Percentiles rank a stretch among this genome's conserved stretches.
These are phyloP conservation scores for Rhododendron ovatum DNA, from an alignment of 148 eudicot species.

Conservation along the genomic window DNA sequence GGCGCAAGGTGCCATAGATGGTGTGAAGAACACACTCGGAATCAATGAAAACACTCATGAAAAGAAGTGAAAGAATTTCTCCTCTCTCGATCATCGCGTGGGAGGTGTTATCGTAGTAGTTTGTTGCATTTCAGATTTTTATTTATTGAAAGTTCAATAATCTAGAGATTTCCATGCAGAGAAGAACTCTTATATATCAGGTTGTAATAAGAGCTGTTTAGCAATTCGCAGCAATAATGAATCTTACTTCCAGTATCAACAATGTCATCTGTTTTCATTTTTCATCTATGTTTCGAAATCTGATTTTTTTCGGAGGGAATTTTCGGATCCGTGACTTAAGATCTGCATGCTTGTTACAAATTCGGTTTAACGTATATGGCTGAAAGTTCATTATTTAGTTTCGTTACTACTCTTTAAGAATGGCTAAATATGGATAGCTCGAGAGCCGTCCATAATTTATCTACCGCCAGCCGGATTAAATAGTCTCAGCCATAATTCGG, in stretches of 20 bases:
- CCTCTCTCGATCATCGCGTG: not conserved
- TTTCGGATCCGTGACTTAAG: not conserved
- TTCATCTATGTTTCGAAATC: not conserved
- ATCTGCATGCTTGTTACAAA: not conserved
- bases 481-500: no score
- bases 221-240: not conserved
- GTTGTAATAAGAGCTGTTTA: not conserved
- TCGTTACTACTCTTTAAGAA: no score
- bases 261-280: not conserved
- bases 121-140: not conserved
- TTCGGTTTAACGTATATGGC: not conserved
- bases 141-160: not conserved
- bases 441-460: no score
- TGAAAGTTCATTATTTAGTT: no score
- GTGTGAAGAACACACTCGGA: conserved; percentile 50
- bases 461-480: no score
- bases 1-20: conserved; percentile 51
- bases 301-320: no score
- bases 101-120: not conserved
- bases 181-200: not conserved
- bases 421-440: no score
- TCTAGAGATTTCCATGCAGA: not conserved
- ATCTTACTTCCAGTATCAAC: not conserved
- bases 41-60: conserved; percentile 9
- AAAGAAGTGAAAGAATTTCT: conserved; percentile 10